phyloP scores from a whole-genome alignment of 2,329 filamentous ascomycete species.

The Graphiopsis chlorocephala region DNA sequence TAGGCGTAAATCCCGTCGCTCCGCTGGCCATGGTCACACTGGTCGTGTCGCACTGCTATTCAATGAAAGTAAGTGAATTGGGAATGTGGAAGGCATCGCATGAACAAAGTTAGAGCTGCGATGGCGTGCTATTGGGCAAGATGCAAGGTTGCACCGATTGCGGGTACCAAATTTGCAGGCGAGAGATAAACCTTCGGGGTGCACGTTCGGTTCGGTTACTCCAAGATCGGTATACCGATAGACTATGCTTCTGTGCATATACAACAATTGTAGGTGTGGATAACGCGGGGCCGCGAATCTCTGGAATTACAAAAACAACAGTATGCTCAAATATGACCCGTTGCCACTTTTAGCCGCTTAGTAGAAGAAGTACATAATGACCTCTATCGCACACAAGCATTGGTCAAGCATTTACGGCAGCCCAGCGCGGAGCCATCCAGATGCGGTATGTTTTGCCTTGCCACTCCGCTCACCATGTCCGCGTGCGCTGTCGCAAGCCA shows the following conservation, averaged over 20 bases:
- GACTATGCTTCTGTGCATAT: background rate
- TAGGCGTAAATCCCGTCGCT: background rate
- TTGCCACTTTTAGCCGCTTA: background rate
- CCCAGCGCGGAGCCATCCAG: background rate
- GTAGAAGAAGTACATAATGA: background rate
- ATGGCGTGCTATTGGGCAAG: slow-evolving; percentile 3
- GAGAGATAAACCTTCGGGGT: background rate
- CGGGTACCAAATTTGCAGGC: slow-evolving; percentile 4
- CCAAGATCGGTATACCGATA: background rate
- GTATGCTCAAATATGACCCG: background rate
- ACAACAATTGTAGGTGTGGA: background rate
- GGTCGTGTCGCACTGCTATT: background rate
- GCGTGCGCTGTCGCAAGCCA: background rate
- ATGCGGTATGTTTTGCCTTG: background rate
- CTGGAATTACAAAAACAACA: background rate
- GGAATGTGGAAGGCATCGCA: background rate
- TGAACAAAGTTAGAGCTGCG: background rate
- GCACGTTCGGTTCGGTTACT: background rate
- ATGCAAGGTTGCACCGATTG: slow-evolving; percentile 5
- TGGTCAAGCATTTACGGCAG: background rate
- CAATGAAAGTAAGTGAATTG: background rate
- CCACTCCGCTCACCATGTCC: background rate
- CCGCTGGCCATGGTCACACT: background rate
- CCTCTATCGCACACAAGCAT: background rate
- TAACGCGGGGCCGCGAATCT: no score